phyloP scores from a whole-genome alignment of 23 red algal species.

The Agarophyton chilense region DNA sequence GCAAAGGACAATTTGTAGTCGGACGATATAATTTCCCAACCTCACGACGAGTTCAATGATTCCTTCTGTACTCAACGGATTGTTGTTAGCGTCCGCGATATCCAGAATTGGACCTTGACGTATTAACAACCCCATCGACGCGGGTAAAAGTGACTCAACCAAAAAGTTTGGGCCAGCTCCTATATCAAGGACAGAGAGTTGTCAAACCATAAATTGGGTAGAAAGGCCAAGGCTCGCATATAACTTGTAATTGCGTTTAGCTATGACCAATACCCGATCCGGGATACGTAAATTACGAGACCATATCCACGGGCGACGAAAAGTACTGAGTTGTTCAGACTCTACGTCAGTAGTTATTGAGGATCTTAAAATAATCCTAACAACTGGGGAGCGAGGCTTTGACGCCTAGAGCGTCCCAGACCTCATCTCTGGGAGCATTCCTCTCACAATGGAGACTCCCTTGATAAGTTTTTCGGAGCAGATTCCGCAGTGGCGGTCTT shows the following conservation, averaged over 20 bases:
- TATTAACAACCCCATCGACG: not conserved
- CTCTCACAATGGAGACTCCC: too few species aligned
- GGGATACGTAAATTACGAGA: too few species aligned
- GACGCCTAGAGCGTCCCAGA: too few species aligned
- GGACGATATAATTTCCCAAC: not conserved
- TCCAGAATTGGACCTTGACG: not conserved
- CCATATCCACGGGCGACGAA: too few species aligned
- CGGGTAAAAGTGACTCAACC: not conserved
- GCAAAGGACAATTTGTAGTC: too few species aligned
- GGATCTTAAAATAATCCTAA: too few species aligned
- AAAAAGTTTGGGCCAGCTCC: conserved; percentile 25
- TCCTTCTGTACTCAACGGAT: not conserved
- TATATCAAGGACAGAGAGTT: not conserved
- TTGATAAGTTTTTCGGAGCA: too few species aligned
- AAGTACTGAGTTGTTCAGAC: too few species aligned
- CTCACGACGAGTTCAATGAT: not conserved
- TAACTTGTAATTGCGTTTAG: conserved; percentile 16
- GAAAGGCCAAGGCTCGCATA: not conserved
- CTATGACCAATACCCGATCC: not conserved
- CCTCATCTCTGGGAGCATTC: too few species aligned
- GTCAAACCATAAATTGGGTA: not conserved
- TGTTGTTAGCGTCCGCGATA: conserved; percentile 5
- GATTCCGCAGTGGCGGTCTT: too few species aligned
- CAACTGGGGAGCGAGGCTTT: too few species aligned
- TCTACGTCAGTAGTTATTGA: too few species aligned